Percentiles rank a stretch among this genome's conserved stretches.
phyloP scores from a whole-genome alignment of 2,329 filamentous ascomycete genomes.

The Aspergillus ochraceoroseus region DNA sequence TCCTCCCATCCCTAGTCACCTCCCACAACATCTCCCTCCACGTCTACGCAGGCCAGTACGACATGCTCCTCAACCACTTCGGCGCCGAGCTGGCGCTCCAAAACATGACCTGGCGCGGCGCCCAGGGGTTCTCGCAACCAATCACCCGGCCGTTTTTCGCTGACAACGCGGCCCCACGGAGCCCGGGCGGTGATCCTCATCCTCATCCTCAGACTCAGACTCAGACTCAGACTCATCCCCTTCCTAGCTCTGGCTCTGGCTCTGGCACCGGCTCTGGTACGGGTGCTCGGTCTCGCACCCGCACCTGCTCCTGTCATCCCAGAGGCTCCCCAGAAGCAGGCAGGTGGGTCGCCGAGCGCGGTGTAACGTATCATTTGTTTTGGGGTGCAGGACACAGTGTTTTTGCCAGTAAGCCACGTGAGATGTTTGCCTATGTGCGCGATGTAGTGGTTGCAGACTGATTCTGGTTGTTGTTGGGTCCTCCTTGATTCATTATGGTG shows the following conservation, averaged over 20 bases:
- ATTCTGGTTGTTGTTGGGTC: too few relatives aligned
- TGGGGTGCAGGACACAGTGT: slow-evolving; percentile 34
- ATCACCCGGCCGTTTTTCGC: slow-evolving; percentile 26
- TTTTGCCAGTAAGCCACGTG: slow-evolving; percentile 30
- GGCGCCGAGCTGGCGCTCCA: slow-evolving; percentile 36
- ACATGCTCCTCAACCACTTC: slow-evolving; percentile 39
- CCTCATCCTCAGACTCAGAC: too few relatives aligned
- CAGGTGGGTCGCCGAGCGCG: slow-evolving; percentile 32
- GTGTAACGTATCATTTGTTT: slow-evolving; percentile 38
- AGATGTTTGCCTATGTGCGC: slow-evolving; percentile 35
- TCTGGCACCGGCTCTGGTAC: too few relatives aligned
- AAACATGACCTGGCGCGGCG: slow-evolving; percentile 42
- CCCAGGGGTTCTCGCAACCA: slow-evolving; percentile 33
- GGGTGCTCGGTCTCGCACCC: too few relatives aligned
- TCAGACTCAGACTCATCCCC: too few relatives aligned
- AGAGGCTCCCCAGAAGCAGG: slow-evolving; percentile 21
- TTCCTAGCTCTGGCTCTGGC: too few relatives aligned
- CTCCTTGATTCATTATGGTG: too few relatives aligned
- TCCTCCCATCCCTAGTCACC: slow-evolving; percentile 33
- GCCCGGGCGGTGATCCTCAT: too few relatives aligned
- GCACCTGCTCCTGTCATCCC: too few relatives aligned
- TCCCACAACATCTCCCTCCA: slow-evolving; percentile 33
- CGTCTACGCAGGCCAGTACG: slow-evolving; percentile 37
- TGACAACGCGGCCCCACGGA: slow-evolving; percentile 23
- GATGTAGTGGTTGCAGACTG: slow-evolving; percentile 29